phyloP scores from a whole-genome alignment of 805 yeast genomes.

The Jamesozyma gamospora region DNA sequence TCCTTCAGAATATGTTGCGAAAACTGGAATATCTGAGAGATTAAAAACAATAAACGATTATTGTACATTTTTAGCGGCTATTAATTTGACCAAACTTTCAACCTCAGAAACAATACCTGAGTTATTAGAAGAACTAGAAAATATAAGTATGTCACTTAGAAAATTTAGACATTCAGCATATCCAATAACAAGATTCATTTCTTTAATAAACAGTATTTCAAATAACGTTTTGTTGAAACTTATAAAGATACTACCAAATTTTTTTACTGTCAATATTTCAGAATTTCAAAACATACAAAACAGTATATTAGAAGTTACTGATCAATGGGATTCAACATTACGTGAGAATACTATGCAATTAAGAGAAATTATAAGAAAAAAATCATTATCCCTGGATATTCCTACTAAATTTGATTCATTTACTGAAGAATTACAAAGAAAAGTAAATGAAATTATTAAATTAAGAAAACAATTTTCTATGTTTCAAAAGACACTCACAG shows the following conservation, averaged over 20 bases:
- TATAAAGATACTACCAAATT: conserved; percentile 31
- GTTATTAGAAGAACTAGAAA: conserved; percentile 36
- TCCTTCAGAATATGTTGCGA: conserved; percentile 55
- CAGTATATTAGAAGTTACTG: conserved; percentile 30
- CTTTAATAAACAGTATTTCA: conserved; percentile 56
- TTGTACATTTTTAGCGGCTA: conserved; percentile 54
- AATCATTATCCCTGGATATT: background rate
- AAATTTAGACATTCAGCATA: conserved; percentile 49
- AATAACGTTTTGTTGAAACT: conserved; percentile 43
- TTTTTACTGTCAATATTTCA: conserved; percentile 36
- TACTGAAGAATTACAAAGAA: conserved; percentile 37
- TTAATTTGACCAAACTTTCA: conserved; percentile 54
- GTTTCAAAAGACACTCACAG: conserved; percentile 31
- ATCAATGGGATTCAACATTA: conserved; percentile 48
- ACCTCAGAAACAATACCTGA: conserved; percentile 37
- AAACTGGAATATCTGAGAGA: conserved; percentile 55
- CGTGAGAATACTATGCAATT: conserved; percentile 30
- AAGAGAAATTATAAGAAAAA: conserved; percentile 60
- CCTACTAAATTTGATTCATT: conserved; percentile 6
- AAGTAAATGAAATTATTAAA: conserved; percentile 18
- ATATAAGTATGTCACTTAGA: conserved; percentile 53
- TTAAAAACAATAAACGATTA: conserved; percentile 42
- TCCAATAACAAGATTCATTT: conserved; percentile 55
- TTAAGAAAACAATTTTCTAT: conserved; percentile 49
- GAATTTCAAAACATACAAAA: conserved; percentile 27